Base-by-base conservation (phyloP, 768 basidiomycete species). In the Ramaria sp. region DNA sequence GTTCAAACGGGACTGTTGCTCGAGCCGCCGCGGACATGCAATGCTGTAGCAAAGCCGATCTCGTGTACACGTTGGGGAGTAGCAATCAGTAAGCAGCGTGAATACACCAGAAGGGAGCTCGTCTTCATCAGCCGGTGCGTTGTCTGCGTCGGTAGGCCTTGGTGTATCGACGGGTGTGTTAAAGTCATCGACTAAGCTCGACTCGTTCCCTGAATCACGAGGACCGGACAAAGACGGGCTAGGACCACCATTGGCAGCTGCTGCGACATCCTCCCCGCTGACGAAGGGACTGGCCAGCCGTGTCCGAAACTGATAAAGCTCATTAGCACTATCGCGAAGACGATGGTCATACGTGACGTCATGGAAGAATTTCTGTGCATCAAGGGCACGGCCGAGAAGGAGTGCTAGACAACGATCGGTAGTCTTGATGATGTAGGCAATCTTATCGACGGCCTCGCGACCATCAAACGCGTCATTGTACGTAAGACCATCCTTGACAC, bases 311-410 rank as follows among this genome's bases (percentile, higher is more conserved):
- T 95, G 93, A 70, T 97, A 99, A 31, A 99, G 71, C 70, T 99
- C 96, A 60, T 78, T 78, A 0, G 83, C 73, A 64, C 83, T 91
- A 70, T 98, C 96, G 51, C 96, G 76, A 57, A 99, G 68, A 13
- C 95, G 86, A 68, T 99, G 96, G 65, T 97, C 95, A 66, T 98
- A 99, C 9, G 96, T 97, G 62, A 99, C 96, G 65, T 98, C 96
- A 66, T 99, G 96, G 68, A 99, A 98, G 72, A 92, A 98, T 72
- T 98, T 98, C 69, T 98, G 96, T 9, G 94, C 88, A 65, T 98
- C 96, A 53, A 99, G 75, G 2, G 96, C 93, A 42, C 96, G 81
- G 5, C 96, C 96, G n/a, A 98, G 79, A 2, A 99, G 76, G 46
- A 98, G 73, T 11, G 96, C 96, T 27, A 99, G 78, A 70, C 96